phyloP scores from a whole-genome alignment of 768 basidiomycete species.

The Mycena chlorophos region DNA sequence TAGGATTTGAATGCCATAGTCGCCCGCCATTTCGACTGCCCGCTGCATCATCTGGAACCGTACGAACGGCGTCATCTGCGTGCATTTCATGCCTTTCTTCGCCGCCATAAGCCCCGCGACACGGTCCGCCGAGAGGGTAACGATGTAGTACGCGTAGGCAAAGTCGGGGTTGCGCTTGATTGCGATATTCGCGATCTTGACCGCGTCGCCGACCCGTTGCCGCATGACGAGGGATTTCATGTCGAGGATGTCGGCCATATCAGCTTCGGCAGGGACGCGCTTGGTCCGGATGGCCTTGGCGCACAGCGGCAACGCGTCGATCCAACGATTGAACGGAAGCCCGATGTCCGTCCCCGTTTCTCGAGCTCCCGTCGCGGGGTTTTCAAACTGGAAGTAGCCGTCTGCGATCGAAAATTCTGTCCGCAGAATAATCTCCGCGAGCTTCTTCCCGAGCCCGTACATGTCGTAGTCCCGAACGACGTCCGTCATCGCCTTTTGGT shows the following conservation, averaged over 20 bases:
- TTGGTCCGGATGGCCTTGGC: constrained; percentile 54
- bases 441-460: constrained; percentile 48
- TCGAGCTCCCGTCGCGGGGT: constrained; percentile 42
- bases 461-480: constrained; percentile 50
- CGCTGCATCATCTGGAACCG: constrained; percentile 58
- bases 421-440: constrained; percentile 48
- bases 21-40: constrained; percentile 60
- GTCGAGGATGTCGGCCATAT: constrained; percentile 64
- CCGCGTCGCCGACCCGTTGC: constrained; percentile 48
- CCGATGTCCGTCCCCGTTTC: constrained; percentile 44
- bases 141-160: constrained; percentile 65
- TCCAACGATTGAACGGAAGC: constrained; percentile 60
- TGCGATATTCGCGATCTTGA: constrained; percentile 45
- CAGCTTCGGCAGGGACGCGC: constrained; percentile 42
- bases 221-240: constrained; percentile 59
- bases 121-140: constrained; percentile 50
- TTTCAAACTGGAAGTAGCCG: constrained; percentile 51
- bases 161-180: constrained; percentile 57
- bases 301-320: constrained; percentile 59
- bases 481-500: constrained; percentile 54
- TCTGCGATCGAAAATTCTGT: constrained; percentile 64
- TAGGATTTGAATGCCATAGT: constrained; percentile 52
- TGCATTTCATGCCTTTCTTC: constrained; percentile 67
- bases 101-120: constrained; percentile 57
- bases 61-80: constrained; percentile 53